Evolutionary conservation across 2,329 filamentous ascomycete species (phyloP).

Genomic region (Cordyceps cateniannulata): DNA sequence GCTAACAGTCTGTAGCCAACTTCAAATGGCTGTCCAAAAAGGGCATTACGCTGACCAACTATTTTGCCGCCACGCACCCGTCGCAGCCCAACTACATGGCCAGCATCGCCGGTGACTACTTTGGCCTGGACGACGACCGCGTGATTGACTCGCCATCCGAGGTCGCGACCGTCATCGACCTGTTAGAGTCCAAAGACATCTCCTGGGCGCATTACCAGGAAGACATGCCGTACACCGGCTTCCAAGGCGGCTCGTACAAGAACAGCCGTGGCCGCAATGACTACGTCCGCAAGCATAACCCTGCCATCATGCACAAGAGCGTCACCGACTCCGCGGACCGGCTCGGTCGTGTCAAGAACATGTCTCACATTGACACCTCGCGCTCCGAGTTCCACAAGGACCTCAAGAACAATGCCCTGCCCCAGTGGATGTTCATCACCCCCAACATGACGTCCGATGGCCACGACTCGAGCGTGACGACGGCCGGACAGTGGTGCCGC

Average conservation of each 20-base stretch:
- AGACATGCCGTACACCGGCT: slow-evolving; percentile 69
- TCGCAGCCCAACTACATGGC: slow-evolving; percentile 65
- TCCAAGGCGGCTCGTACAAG: slow-evolving; percentile 54
- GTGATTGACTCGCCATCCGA: slow-evolving; percentile 53
- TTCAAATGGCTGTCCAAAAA: slow-evolving; percentile 23
- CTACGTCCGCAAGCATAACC: slow-evolving; percentile 80
- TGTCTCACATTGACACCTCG: slow-evolving; percentile 38
- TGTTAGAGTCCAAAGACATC: slow-evolving; percentile 59
- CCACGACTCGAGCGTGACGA: slow-evolving; percentile 67
- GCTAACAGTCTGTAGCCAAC: slow-evolving; percentile 17
- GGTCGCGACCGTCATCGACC: slow-evolving; percentile 59
- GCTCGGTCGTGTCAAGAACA: slow-evolving; percentile 66
- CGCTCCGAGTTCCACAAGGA: slow-evolving; percentile 57
- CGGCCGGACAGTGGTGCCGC: slow-evolving; percentile 62
- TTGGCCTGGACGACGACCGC: slow-evolving; percentile 53
- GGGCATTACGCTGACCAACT: slow-evolving; percentile 26
- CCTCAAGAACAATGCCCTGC: slow-evolving; percentile 54
- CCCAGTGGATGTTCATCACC: slow-evolving; percentile 67
- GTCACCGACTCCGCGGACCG: slow-evolving; percentile 53
- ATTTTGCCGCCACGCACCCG: slow-evolving; percentile 54
- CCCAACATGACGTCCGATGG: slow-evolving; percentile 72
- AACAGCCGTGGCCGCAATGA: slow-evolving; percentile 63
- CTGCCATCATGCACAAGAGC: slow-evolving; percentile 58
- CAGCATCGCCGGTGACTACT: slow-evolving; percentile 54
- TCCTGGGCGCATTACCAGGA: slow-evolving; percentile 71